Conservation (phyloP, 1,284 basidiomycete genomes). For the Trichosporon sp. region DNA sequence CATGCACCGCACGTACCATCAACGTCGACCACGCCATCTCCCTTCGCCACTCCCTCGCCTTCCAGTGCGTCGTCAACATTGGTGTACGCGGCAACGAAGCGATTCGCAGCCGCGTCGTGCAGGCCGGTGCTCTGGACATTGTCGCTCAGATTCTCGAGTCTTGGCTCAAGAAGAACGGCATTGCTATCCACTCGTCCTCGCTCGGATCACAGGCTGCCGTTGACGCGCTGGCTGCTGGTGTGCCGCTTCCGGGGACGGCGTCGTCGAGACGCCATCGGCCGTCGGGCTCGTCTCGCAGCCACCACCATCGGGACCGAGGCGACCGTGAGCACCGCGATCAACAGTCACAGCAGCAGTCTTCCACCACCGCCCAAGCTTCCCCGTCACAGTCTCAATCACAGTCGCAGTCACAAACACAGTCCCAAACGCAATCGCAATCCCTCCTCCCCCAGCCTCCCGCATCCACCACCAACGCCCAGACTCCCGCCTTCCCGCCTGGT, state of each 20-base stretch:
- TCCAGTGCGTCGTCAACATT: slow-evolving; percentile 97
- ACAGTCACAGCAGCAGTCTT: slow-evolving; percentile 8
- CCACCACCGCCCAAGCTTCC: background rate
- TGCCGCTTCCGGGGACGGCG: slow-evolving; percentile 46
- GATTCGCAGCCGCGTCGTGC: slow-evolving; percentile 87
- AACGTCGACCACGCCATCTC: slow-evolving; percentile 72
- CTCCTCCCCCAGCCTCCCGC: background rate
- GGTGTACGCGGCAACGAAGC: slow-evolving; percentile 93
- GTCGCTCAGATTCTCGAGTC: slow-evolving; percentile 92
- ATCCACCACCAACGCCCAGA: background rate
- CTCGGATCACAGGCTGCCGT: slow-evolving; percentile 58
- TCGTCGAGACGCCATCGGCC: background rate
- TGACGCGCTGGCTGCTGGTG: slow-evolving; percentile 55
- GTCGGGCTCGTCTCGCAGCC: background rate
- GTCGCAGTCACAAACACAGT: slow-evolving; percentile 3
- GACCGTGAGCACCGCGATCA: slow-evolving; percentile 5
- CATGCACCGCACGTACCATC: slow-evolving; percentile 51
- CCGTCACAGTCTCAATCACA: background rate
- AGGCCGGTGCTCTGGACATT: slow-evolving; percentile 90
- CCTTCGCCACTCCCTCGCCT: slow-evolving; percentile 82
- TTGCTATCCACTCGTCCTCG: slow-evolving; percentile 45
- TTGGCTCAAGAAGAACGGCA: slow-evolving; percentile 76
- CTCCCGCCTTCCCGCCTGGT: background rate
- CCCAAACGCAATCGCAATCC: background rate
- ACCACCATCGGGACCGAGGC: slow-evolving; percentile 8